Percentiles rank a stretch among this genome's conserved stretches.
Conservation (phyloP, 2,329 filamentous ascomycete species). For the Penicillium brevicompactum region DNA sequence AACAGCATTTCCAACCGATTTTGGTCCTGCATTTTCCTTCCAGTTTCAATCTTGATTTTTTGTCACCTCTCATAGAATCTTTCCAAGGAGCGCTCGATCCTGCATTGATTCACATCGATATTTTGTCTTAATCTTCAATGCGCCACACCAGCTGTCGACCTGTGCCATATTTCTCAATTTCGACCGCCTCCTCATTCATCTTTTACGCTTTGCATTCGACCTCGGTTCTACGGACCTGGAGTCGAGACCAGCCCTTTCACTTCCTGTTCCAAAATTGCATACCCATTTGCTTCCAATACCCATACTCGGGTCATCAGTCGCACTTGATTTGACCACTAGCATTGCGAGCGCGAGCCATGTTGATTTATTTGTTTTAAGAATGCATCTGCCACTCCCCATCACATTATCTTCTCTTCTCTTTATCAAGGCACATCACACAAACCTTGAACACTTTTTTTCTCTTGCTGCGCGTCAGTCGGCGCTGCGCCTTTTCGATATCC, state of each 20-base stretch:
- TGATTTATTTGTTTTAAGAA: conserved; percentile 25
- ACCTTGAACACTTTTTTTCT: conserved; percentile 10
- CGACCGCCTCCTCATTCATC: conserved; percentile 12
- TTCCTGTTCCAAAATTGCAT: conserved; percentile 36
- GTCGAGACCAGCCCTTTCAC: conserved; percentile 26
- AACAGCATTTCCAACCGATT: conserved; percentile 17
- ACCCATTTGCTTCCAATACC: conserved; percentile 36
- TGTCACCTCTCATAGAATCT: conserved; percentile 16
- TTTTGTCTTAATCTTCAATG: conserved; percentile 16
- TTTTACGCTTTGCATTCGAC: conserved; percentile 25
- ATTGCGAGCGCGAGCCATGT: conserved; percentile 51
- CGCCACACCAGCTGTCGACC: conserved; percentile 13
- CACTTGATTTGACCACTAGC: conserved; percentile 44
- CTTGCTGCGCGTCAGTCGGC: conserved; percentile 24
- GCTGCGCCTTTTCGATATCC: conserved; percentile 24
- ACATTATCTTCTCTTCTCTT: conserved; percentile 17
- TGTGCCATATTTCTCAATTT: conserved; percentile 20
- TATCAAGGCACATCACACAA: conserved; percentile 20
- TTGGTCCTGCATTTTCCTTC: conserved; percentile 25
- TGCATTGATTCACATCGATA: conserved; percentile 17
- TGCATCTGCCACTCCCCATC: conserved; percentile 17
- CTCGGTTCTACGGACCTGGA: conserved; percentile 19
- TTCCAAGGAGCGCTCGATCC: conserved; percentile 17
- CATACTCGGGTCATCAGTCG: conserved; percentile 36
- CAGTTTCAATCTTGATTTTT: conserved; percentile 13